Base-by-base conservation (phyloP, 768 basidiomycete species). In the Astraeus odoratus region DNA sequence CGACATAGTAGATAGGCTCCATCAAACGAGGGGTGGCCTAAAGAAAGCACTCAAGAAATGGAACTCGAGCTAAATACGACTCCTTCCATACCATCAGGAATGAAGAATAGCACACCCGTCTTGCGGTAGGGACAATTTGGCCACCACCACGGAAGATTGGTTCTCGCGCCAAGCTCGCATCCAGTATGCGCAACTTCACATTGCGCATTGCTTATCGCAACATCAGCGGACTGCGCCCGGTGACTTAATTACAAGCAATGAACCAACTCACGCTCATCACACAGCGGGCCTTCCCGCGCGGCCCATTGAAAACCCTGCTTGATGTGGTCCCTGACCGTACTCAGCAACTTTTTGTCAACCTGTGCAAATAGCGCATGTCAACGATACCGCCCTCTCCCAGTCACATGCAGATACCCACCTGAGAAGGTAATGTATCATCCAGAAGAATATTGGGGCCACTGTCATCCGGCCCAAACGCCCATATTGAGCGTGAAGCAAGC, bases 251-350 rank as follows among this genome's bases (percentile, higher is more conserved):
- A 25, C 37, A 47, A 31, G 10, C 10, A n/a, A 9, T 33, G 7
- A 38, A 4, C n/a, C 19, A 35, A 81, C 95, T 78, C 57, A 97
- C 95, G 96, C 67, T 99, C 96, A 60, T 99, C 96, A 59, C 96
- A 98, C 31, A 99, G 61, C 30, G 96, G 96, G 6, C 96, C 96
- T 72, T 99, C 96, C 40, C 96, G 78, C 39, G 95, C 84, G 40
- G 92, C 96, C 96, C 96, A 98, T 60, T 96, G 96, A 82, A 99
- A 99, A 27, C 96, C 96, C 67, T 99, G 96, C 69, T 92, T 97
- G 58, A 99, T 84, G 51, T 92, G 86, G 53, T 98, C 95, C 67
- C 82, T 94, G 44, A 97, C 90, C 5, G 85, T 83, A 27, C 76
- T 80, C 42, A 99, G 69, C 42, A 93, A 57, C 63, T 94, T 97